phyloP scores from a whole-genome alignment of 2,329 filamentous ascomycete species.

The Akanthomyces dipterigenus region DNA sequence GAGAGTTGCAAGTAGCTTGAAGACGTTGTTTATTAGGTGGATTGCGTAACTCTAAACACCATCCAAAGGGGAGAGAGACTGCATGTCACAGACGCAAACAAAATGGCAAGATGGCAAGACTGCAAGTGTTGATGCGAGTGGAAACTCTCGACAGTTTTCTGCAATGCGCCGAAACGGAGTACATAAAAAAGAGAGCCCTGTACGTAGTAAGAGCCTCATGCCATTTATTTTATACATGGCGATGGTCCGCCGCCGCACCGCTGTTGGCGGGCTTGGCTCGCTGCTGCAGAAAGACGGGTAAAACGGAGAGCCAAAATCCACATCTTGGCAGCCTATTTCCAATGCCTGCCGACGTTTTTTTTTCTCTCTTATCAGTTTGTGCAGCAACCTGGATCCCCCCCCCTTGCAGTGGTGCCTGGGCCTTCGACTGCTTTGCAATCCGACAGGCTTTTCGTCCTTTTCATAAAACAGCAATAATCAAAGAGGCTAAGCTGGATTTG shows the following conservation, averaged over 20 bases:
- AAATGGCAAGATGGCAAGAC: not conserved
- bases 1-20: conserved; percentile 3
- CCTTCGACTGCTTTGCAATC: too few relatives aligned
- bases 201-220: conserved; percentile 1
- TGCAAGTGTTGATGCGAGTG: not conserved
- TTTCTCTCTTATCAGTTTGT: not conserved
- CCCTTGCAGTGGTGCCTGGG: too few relatives aligned
- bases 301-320: not conserved
- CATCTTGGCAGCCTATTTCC: not conserved
- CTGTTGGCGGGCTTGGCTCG: not conserved
- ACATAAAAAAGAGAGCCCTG: not conserved
- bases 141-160: not conserved
- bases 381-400: too few relatives aligned
- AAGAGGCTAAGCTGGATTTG: conserved; percentile 3
- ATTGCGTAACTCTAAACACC: not conserved
- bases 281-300: not conserved
- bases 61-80: not conserved
- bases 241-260: not conserved
- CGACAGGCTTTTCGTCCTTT: too few relatives aligned
- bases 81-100: not conserved
- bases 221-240: not conserved
- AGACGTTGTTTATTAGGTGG: conserved; percentile 2
- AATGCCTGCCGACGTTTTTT: not conserved
- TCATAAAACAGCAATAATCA: not conserved
- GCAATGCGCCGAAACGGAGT: not conserved